A percentile compares a stretch with the other conserved stretches of the same genome.
Evolutionary conservation across 768 basidiomycete genomes (phyloP).

Genomic region (Trametes elegans): DNA sequence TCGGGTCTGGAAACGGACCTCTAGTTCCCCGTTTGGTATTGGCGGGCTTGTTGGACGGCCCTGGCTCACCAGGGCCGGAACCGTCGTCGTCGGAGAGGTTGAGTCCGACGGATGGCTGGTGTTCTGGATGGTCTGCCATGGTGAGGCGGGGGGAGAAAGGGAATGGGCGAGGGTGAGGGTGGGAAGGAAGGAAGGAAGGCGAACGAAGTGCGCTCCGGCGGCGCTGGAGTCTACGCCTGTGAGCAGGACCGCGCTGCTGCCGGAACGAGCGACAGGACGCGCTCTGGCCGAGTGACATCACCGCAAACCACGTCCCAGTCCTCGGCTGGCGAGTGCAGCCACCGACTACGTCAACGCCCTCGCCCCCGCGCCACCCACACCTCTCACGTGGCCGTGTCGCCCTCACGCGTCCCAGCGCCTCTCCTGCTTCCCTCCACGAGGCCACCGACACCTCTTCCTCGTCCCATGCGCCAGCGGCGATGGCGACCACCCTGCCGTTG

Average conservation of each 20-base stretch:
- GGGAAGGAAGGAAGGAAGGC: background rate
- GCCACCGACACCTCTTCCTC: too few species aligned
- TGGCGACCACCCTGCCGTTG: conserved; percentile 23
- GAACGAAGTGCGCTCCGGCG: background rate
- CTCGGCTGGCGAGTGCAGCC: too few species aligned
- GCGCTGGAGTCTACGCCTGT: too few species aligned
- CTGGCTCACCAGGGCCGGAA: conserved; percentile 20
- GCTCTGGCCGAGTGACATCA: conserved; percentile 10
- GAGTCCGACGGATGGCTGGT: background rate
- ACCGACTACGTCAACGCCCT: background rate
- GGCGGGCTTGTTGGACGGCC: conserved; percentile 15
- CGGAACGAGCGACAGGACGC: background rate
- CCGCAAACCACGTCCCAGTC: background rate
- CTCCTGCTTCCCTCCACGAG: background rate
- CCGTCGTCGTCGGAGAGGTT: conserved; percentile 19
- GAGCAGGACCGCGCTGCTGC: too few species aligned
- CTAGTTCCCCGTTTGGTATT: conserved; percentile 24
- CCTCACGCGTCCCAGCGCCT: background rate
- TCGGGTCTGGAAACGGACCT: conserved; percentile 15
- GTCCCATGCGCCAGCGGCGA: background rate
- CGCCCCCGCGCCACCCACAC: background rate
- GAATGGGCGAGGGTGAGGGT: background rate
- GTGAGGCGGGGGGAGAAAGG: background rate
- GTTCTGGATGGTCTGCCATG: conserved; percentile 5
- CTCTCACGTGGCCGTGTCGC: conserved; percentile 13